Conservation (phyloP, 495 filamentous ascomycete species). For the Friedmanniomyces simplex region DNA sequence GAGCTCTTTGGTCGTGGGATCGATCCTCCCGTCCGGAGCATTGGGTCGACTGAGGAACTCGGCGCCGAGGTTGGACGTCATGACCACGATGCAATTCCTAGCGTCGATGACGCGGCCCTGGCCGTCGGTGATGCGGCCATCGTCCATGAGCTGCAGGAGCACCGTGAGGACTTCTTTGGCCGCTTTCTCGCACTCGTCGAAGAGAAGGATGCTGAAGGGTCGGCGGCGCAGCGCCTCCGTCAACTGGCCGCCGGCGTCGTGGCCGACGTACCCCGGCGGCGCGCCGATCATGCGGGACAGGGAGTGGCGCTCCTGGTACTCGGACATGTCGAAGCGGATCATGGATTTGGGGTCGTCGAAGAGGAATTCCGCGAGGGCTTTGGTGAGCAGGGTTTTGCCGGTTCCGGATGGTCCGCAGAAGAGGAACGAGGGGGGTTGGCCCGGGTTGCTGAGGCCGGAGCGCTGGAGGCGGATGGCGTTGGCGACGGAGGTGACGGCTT, state of each 20-base stretch:
- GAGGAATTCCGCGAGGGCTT: conserved; percentile 92
- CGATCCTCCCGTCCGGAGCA: conserved; percentile 71
- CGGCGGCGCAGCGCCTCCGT: conserved; percentile 87
- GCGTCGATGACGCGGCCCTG: conserved; percentile 92
- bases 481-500: conserved; percentile 86
- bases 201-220: conserved; percentile 95
- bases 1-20: conserved; percentile 73
- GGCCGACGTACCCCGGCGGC: conserved; percentile 91
- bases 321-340: conserved; percentile 99
- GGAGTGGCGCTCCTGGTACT: conserved; percentile 96
- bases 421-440: conserved; percentile 92
- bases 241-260: conserved; percentile 90
- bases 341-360: conserved; percentile 96
- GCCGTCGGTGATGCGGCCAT: conserved; percentile 95
- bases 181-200: conserved; percentile 97
- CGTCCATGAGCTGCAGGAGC: conserved; percentile 94
- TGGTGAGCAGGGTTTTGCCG: conserved; percentile 93
- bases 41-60: conserved; percentile 78
- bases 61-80: conserved; percentile 95
- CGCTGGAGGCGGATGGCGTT: conserved; percentile 93
- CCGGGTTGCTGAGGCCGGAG: conserved; percentile 86
- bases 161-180: conserved; percentile 97
- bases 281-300: conserved; percentile 96
- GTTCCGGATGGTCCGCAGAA: conserved; percentile 98
- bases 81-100: conserved; percentile 95